A percentile compares a stretch with the other conserved stretches of the same genome.
Evolutionary conservation across 345 rosid genomes (phyloP).

Genomic region (Eutrema heterophyllum): DNA sequence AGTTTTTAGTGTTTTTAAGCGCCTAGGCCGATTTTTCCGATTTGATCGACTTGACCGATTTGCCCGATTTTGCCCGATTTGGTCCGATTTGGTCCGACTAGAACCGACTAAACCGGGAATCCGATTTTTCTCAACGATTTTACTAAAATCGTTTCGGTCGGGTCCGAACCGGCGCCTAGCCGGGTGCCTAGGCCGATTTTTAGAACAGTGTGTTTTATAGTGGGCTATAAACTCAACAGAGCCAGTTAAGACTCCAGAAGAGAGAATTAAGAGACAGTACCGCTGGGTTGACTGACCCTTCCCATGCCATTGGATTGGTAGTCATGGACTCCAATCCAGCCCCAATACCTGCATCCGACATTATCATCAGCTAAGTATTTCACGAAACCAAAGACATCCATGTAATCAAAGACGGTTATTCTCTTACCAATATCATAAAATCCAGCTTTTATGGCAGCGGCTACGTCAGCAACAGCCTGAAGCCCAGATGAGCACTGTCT

Average conservation of each 20-base stretch:
- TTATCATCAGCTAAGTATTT: background rate
- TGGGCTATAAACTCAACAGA: background rate
- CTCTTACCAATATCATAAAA: slow-evolving; percentile 87
- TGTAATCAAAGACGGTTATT: background rate
- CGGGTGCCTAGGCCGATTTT: too few species aligned
- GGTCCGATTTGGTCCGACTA: too few species aligned
- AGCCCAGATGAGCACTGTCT: slow-evolving; percentile 98
- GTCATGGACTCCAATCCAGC: slow-evolving; percentile 99
- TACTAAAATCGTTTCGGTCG: too few species aligned
- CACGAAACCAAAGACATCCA: background rate
- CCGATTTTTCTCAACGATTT: too few species aligned
- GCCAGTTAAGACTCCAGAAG: background rate
- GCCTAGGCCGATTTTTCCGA: too few species aligned
- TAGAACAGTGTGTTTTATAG: background rate
- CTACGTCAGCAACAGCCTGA: slow-evolving; percentile 99
- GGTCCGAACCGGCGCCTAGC: too few species aligned
- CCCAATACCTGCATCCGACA: slow-evolving; percentile 64
- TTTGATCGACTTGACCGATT: too few species aligned
- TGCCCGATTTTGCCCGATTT: too few species aligned
- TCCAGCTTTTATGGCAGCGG: slow-evolving; percentile 96
- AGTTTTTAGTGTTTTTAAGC: too few species aligned
- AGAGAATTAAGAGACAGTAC: slow-evolving; percentile 34
- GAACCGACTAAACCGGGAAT: too few species aligned
- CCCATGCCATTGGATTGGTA: slow-evolving; percentile 84
- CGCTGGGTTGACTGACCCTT: slow-evolving; percentile 86